Conservation (phyloP, 306 rosid genomes). For the Quercus dentata region DNA sequence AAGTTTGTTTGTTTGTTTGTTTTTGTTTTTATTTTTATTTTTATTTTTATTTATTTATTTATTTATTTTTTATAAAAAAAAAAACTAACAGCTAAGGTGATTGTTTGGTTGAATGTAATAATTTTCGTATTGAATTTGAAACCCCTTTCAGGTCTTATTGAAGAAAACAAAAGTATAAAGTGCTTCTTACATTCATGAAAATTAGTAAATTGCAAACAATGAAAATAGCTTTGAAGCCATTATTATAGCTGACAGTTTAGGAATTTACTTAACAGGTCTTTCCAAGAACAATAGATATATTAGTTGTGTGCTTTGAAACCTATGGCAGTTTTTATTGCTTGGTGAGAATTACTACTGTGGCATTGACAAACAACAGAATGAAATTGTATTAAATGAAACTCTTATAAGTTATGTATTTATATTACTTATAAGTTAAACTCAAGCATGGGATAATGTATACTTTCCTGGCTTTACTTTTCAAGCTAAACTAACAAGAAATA, state of each 20-base stretch:
- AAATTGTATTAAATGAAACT: background rate
- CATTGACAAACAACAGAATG: background rate
- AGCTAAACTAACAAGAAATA: background rate
- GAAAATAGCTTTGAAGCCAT: background rate
- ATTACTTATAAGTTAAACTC: background rate
- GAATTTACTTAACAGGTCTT: background rate
- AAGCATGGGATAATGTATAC: background rate
- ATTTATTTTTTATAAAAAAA: too few relatives aligned
- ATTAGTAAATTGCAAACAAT: background rate
- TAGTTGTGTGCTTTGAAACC: background rate
- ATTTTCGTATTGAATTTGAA: background rate
- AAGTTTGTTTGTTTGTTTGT: too few relatives aligned
- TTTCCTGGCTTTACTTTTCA: background rate
- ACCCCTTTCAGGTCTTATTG: background rate
- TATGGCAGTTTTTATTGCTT: background rate
- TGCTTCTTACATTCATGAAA: background rate
- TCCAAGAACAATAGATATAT: background rate
- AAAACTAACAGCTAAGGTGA: background rate
- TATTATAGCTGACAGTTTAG: background rate
- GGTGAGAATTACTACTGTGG: background rate
- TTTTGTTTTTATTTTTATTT: too few relatives aligned
- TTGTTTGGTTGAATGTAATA: background rate
- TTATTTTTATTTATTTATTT: too few relatives aligned
- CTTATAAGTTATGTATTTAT: background rate
- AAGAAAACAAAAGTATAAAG: background rate